Evolutionary conservation across 2,329 filamentous ascomycete genomes (phyloP).

Genomic region (Sclerotinia glacialis): DNA sequence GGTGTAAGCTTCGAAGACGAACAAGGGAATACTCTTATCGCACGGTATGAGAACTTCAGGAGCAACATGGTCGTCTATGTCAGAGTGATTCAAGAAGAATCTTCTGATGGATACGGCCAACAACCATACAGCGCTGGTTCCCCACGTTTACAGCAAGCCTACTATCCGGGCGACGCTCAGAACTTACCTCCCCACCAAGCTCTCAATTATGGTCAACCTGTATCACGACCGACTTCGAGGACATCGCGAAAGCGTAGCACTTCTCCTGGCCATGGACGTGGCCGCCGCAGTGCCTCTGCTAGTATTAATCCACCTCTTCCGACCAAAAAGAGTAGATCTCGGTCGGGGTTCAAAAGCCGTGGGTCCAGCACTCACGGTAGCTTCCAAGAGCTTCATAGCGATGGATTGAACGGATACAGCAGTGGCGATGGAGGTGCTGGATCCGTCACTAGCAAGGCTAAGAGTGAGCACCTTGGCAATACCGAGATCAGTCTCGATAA

Average conservation of each 20-base stretch:
- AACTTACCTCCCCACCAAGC: conserved; percentile 57
- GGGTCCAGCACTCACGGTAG: conserved; percentile 51
- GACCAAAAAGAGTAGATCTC: conserved; percentile 65
- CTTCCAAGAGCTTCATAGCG: conserved; percentile 60
- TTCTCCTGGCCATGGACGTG: conserved; percentile 67
- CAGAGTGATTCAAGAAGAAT: conserved; percentile 67
- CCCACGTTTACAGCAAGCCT: conserved; percentile 51
- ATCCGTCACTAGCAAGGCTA: conserved; percentile 72
- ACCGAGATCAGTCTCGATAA: conserved; percentile 98
- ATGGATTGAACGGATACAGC: conserved; percentile 73
- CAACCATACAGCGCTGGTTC: conserved; percentile 52
- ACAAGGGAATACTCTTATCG: conserved; percentile 85
- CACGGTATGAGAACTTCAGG: conserved; percentile 90
- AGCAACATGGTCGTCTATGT: conserved; percentile 94
- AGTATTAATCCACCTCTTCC: conserved; percentile 48
- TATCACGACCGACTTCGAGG: conserved; percentile 67
- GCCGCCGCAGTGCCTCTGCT: conserved; percentile 74
- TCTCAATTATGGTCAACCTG: conserved; percentile 57
- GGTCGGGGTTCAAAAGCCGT: conserved; percentile 65
- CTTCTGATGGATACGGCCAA: conserved; percentile 50
- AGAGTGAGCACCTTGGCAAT: conserved; percentile 81
- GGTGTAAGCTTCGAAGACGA: conserved; percentile 96
- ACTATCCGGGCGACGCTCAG: conserved; percentile 60
- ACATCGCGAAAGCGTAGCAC: conserved; percentile 73
- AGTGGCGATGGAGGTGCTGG: conserved; percentile 80